phyloP scores from a whole-genome alignment of 768 basidiomycete species.

The Mrakia frigida region DNA sequence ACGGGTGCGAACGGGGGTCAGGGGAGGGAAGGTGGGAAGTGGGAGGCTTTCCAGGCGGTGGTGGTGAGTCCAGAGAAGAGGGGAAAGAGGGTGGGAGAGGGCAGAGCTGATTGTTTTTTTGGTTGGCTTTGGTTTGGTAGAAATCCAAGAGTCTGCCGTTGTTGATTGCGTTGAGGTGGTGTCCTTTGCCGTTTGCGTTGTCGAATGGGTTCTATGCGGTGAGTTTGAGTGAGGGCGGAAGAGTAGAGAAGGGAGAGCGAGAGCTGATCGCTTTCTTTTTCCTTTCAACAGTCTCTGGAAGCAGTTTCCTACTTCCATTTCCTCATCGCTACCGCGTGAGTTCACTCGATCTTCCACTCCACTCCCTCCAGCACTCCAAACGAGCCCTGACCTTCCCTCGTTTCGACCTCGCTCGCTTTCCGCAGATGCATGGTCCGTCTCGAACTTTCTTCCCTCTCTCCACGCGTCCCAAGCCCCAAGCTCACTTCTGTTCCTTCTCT shows the following conservation, averaged over 20 bases:
- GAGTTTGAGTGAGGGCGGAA: background rate
- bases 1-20: slow-evolving; percentile 6
- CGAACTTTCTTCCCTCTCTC: background rate
- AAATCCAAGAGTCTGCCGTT: slow-evolving; percentile 23
- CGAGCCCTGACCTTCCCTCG: background rate
- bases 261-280: too few species aligned
- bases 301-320: slow-evolving; percentile 24
- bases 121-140: background rate
- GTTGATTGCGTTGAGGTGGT: slow-evolving; percentile 29
- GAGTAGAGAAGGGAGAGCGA: too few species aligned
- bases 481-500: background rate
- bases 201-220: slow-evolving; percentile 15
- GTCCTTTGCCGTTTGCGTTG: slow-evolving; percentile 32
- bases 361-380: background rate
- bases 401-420: background rate
- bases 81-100: background rate
- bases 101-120: background rate
- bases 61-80: slow-evolving; percentile 13
- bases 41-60: slow-evolving; percentile 29
- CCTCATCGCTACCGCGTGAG: slow-evolving; percentile 29
- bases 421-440: slow-evolving; percentile 7
- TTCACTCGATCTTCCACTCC: background rate
- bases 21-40: slow-evolving; percentile 26
- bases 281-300: slow-evolving; percentile 18
- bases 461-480: too few species aligned